Base-by-base conservation (phyloP, 768 basidiomycete genomes). In the Boletus vinaceobasis region DNA sequence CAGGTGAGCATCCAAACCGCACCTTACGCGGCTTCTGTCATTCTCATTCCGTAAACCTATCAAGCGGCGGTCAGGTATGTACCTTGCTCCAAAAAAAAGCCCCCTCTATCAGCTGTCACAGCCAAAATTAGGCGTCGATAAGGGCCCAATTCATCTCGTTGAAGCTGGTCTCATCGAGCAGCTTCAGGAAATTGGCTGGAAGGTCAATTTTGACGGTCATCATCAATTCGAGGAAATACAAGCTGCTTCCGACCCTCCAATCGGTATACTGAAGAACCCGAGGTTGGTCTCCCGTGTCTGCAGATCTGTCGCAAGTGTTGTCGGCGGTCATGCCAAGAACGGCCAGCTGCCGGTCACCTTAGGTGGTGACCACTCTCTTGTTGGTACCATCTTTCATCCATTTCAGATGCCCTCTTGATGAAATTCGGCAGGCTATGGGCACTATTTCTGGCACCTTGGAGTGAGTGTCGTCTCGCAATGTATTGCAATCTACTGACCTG, bases 301-400 rank as follows among this genome's bases (percentile, higher is more conserved):
- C 59, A 70, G 93, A 69, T 81, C 86, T 42, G 87, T 98, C 36
- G 85, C 90, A n/a, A 72, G 79, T 35, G 84, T 74, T 32, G 88
- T 98, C n/a, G 83, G 83, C 13, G 79, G 66, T 2, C 90, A 94
- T 71, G 85, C 83, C 26, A 80, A 80, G 73, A 83, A 84, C 50
- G 93, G 96, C 2, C 80, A 85, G 63, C 75, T 99, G 23, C 90
- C 94, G 9, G 75, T 99, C 13, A 98, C 94, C 2, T 77, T 98
- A 7, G 97, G 97, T 11, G 97, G 97, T 13, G 97, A 99, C 67
- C 97, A 99, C 73, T 95, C 93, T 53, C 75, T 98, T 69, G 91
- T 90, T 56, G 50, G 85, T 77, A 42, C 33, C 44, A 9, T 46
- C 32, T 46, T 45, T 49, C 55, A 19, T 46, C 51, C 21, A 29